Evolutionary conservation across 192 early-diverging fungal species (phyloP), one percentile per base, ranked within the genome.

Genomic region (Backusella sp.): DNA sequence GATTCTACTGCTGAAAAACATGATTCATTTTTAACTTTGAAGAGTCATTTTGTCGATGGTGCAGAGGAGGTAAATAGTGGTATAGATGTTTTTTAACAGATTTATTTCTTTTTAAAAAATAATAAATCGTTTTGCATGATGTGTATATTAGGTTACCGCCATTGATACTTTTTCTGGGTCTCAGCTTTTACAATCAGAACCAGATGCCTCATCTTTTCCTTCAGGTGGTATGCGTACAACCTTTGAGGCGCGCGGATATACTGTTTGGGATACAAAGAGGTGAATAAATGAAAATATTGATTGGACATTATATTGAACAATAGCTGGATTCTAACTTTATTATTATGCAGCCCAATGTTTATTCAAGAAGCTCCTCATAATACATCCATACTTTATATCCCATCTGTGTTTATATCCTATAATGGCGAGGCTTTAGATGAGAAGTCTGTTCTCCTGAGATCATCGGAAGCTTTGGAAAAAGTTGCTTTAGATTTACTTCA

Each of bases 161-260:
- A 93, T 99, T 70, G 97, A 99, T 83, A 91, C 93, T 66, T 97
- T 99, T 86, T 99, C 97, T 44, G 97, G 97, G 62, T 91, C 93
- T 74, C 95, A 97, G 87, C 90, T 99, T 79, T 88, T 99, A 76
- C 97, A 99, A 88, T 93, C 96, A n/a, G 97, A 99, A 88, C 97
- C 97, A 49, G 97, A 99, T 87, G 97, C 97, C 1, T 99, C 97
- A 30, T 97, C 96, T 66, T 99, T 99, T 89, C 97, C 97, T 77
- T 96, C 95, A 74, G 96, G 96, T 79, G 96, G 97, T 78, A 96
- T 97, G 91, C 91, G 96, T 77, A 86, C 93, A 56, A 99, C 97
- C 71, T 99, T 99, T 82, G 97, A 99, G 88, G 97, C 96, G 72
- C 95, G 96, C 83, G 97, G 97, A 53, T 99, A 99, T 90, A 99